Evolutionary conservation across 306 rosid species (phyloP).

Genomic region (Cotoneaster glaucophyllus): DNA sequence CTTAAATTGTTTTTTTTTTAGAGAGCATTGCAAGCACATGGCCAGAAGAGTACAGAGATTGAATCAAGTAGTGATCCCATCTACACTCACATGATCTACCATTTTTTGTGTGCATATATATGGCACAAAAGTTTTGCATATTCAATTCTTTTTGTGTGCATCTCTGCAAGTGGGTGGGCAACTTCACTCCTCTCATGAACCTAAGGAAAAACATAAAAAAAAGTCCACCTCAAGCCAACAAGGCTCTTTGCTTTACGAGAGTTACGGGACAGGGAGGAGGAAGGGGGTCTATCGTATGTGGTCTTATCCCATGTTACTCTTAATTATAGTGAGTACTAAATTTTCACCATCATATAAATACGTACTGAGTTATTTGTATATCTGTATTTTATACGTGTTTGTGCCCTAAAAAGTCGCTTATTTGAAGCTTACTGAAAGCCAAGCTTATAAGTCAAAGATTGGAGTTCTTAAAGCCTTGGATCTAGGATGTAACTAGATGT

Average conservation of each 20-base stretch:
- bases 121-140: slow-evolving; percentile 1
- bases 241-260: too few relatives aligned
- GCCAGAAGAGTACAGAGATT: slow-evolving; percentile 9
- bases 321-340: background rate
- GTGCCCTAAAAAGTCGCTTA: too few relatives aligned
- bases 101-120: background rate
- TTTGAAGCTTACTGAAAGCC: too few relatives aligned
- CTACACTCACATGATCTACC: background rate
- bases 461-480: background rate
- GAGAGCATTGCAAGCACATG: slow-evolving; percentile 9
- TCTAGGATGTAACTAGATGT: background rate
- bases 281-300: too few relatives aligned
- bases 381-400: too few relatives aligned
- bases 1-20: background rate
- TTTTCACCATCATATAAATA: too few relatives aligned
- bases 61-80: slow-evolving; percentile 3
- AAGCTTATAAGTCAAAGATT: background rate
- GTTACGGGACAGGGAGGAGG: too few relatives aligned
- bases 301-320: too few relatives aligned
- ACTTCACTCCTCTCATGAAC: background rate
- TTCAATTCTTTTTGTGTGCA: background rate
- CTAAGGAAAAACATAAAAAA: too few relatives aligned
- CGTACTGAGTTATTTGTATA: too few relatives aligned
- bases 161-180: background rate
- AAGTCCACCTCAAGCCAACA: too few relatives aligned